Evolutionary conservation across 768 basidiomycete genomes (phyloP).

Genomic region (Mycena olivaceomarginata): DNA sequence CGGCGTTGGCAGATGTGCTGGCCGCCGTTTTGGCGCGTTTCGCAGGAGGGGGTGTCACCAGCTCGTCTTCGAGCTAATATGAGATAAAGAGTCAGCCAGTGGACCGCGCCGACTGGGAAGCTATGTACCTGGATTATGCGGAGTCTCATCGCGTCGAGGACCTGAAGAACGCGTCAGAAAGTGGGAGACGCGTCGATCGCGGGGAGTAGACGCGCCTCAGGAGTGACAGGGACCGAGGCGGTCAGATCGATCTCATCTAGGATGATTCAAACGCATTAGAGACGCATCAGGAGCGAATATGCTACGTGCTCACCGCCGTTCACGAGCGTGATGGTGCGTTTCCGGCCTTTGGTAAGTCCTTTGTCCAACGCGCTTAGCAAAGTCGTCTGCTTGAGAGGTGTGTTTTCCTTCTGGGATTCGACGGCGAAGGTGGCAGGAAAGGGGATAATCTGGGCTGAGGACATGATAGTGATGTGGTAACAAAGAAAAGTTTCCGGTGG

Average conservation of each 20-base stretch:
- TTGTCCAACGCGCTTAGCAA: conserved; percentile 47
- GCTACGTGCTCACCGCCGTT: conserved; percentile 44
- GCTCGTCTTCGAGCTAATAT: conserved; percentile 57
- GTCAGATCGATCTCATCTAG: conserved; percentile 52
- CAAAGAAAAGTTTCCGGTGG: no score
- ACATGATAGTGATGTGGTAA: conserved; percentile 27
- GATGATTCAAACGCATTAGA: conserved; percentile 16
- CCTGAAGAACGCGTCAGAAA: conserved; percentile 45
- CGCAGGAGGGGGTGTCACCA: conserved; percentile 49
- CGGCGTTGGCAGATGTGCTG: conserved; percentile 39
- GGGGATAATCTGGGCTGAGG: conserved; percentile 26
- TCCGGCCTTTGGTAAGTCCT: conserved; percentile 40
- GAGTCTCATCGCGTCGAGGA: conserved; percentile 54
- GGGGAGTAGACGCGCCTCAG: conserved; percentile 40
- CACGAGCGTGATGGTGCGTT: conserved; percentile 46
- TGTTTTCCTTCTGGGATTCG: conserved; percentile 41
- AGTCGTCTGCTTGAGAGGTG: conserved; percentile 42
- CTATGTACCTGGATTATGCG: conserved; percentile 50
- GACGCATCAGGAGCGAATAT: neutral
- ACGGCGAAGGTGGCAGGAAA: conserved; percentile 28
- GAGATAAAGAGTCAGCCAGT: neutral
- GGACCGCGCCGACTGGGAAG: neutral
- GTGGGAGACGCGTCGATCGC: conserved; percentile 35
- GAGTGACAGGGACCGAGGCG: conserved; percentile 47
- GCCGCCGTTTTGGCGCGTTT: conserved; percentile 56